Evolutionary conservation across 306 rosid genomes (phyloP), one percentile per base, ranked within the genome.

Genomic region (Acmispon strigosus): DNA sequence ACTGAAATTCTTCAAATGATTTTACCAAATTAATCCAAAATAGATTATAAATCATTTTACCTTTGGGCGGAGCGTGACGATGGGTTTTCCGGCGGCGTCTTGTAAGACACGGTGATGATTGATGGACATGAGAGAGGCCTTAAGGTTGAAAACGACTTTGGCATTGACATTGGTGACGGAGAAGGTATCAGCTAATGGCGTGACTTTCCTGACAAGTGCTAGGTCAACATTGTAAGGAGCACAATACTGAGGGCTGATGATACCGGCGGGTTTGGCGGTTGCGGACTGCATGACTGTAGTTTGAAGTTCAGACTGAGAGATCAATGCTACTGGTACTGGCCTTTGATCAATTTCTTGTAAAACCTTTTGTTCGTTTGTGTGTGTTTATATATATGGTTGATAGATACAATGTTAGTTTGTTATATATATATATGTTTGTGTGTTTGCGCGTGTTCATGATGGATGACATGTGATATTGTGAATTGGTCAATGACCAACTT

Each of bases 181-280:
- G 47, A 87, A 85, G 32, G 63, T 71, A 62, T 75, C 83, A 12
- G 73, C 17, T 6, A 84, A 15, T 45, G 84, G 74, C 47, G 67
- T 27, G 7, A 80, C 78, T 36, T 89, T 84, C 56, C 67, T 58
- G 22, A 79, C 80, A 14, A 86, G 60, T 7, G 56, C 58, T 12
- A 89, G 80, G 32, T 86, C 87, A 0, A 85, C 69, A 1, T 76
- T 76, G 56, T 83, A 47, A 0, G 86, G 69, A 34, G 66, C 65
- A 57, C 86, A 84, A 62, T 70, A 87, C n/a, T 83, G 81, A 44
- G 88, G 65, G 43, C 81, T 42, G n/a, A 87, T 58, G 59, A 89
- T 69, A n/a, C 72, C 34, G 7, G 11, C 16, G 1, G 44, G 32
- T 44, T 32, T 56, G 16, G 10, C 24, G 22, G 42, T 1, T 24